Percentiles rank a stretch among this genome's conserved stretches.
Evolutionary conservation across 371 early-diverging fungal species (phyloP).

Genomic region (Zychaea mexicana): DNA sequence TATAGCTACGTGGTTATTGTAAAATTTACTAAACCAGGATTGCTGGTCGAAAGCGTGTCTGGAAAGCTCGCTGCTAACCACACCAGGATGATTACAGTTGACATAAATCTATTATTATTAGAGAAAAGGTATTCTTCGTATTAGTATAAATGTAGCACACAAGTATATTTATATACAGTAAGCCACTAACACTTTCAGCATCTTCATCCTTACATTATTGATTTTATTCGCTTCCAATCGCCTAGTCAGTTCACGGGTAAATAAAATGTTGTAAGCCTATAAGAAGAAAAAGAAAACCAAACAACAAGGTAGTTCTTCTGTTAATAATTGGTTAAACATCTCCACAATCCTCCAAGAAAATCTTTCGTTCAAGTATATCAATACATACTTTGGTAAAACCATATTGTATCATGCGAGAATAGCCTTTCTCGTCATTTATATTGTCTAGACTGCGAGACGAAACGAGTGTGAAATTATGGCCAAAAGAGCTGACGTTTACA

Average conservation of each 20-base stretch:
- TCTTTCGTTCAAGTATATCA: not conserved
- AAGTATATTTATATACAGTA: slow-evolving; percentile 2
- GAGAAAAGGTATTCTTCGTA: too few relatives aligned
- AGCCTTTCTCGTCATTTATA: slow-evolving; percentile 46
- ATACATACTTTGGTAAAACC: slow-evolving; percentile 19
- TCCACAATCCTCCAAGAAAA: too few relatives aligned
- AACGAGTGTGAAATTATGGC: slow-evolving; percentile 41
- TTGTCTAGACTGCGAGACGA: slow-evolving; percentile 26
- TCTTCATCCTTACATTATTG: slow-evolving; percentile 20
- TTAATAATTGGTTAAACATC: too few relatives aligned
- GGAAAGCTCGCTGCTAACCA: slow-evolving; percentile 47
- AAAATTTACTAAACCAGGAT: not conserved
- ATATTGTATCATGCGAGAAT: slow-evolving; percentile 19
- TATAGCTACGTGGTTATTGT: slow-evolving; percentile 12
- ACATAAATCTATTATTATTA: slow-evolving; percentile 44
- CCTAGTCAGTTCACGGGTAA: slow-evolving; percentile 42
- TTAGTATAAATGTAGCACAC: not conserved
- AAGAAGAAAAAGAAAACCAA: not conserved
- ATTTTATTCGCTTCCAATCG: slow-evolving; percentile 38
- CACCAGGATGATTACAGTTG: slow-evolving; percentile 74
- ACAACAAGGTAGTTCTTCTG: too few relatives aligned
- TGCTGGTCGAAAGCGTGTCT: slow-evolving; percentile 15
- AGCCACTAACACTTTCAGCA: too few relatives aligned
- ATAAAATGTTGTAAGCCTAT: slow-evolving; percentile 40
- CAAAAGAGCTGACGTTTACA: slow-evolving; percentile 54